phyloP scores from a whole-genome alignment of 768 basidiomycete species.

The Pleurotus citrinopileatus region DNA sequence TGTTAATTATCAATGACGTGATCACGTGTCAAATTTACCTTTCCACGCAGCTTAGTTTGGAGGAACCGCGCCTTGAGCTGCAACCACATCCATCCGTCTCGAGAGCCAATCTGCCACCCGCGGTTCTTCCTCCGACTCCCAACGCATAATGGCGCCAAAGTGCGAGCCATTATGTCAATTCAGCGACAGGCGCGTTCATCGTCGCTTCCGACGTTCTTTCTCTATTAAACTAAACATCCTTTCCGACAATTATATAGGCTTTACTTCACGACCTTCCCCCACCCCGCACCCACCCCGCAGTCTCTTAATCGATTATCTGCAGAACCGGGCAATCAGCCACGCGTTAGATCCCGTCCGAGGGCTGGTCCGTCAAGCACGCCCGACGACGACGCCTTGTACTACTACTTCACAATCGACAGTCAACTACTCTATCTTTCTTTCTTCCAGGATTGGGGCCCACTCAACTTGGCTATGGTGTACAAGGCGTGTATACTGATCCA shows the following conservation, averaged over 20 bases:
- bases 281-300: constrained; percentile 66
- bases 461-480: constrained; percentile 91
- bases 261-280: constrained; percentile 87
- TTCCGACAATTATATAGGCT: constrained; percentile 44
- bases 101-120: constrained; percentile 17
- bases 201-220: constrained; percentile 23
- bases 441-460: constrained; percentile 92
- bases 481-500: constrained; percentile 91
- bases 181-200: constrained; percentile 60
- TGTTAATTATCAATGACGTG: background rate
- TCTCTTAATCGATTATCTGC: constrained; percentile 57
- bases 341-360: constrained; percentile 57
- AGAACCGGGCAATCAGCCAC: constrained; percentile 54
- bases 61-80: constrained; percentile 22
- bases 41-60: constrained; percentile 7
- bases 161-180: constrained; percentile 83
- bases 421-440: constrained; percentile 90
- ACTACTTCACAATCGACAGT: constrained; percentile 93
- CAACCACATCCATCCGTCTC: constrained; percentile 17
- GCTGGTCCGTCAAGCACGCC: constrained; percentile 63
- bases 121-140: constrained; percentile 17
- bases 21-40: background rate
- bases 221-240: background rate
- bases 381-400: constrained; percentile 74
- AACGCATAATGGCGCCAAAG: constrained; percentile 38